Base-by-base conservation (phyloP, 2,329 filamentous ascomycete species). In the Dactylellina leptospora region DNA sequence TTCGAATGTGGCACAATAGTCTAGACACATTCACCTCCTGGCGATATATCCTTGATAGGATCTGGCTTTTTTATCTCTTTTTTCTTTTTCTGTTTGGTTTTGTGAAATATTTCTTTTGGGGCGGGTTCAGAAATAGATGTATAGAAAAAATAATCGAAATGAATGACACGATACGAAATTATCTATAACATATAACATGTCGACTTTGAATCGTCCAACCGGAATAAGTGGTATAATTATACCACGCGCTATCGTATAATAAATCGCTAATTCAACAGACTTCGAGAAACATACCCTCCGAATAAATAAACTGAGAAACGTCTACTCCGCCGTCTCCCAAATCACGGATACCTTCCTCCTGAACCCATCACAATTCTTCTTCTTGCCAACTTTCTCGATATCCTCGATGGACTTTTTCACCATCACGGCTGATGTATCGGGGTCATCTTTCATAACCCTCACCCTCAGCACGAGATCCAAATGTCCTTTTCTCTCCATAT, bases 341-440 rank as follows among this genome's bases (percentile, higher is more conserved):
- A 72, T 64, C 20, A 72, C 59, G n/a, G 59, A 80, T 11, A 81
- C 79, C 68, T 76, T 79, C 3, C 79, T 80, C 40, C 78, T 78
- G 54, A 73, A 74, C 81, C 78, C 82, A 11, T 44, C 45, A 40
- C 85, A 87, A 66, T 85, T 82, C 80, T 87, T 87, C 78, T 82
- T 84, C 80, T 87, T 88, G 0, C 86, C 86, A 4, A 83, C 80
- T 78, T 86, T 87, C 74, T 84, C 81, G 30, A 86, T 78, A 76
- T 80, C 79, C 18, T 80, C 77, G 4, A 82, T 77, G 1, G 79
- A 79, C 38, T 82, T 80, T 30, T 78, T 80, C 13, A 84, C 77
- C 66, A 80, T 79, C 3, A 76, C 71, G 10, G 64, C 74, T 23
- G 77, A 74, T 3, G 76, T 76, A 30, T 79, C 77, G 2, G 79